Percentiles rank a stretch among this genome's conserved stretches.
Conservation (phyloP, 2,329 filamentous ascomycete species). For the Pseudogymnoascus sp. region DNA sequence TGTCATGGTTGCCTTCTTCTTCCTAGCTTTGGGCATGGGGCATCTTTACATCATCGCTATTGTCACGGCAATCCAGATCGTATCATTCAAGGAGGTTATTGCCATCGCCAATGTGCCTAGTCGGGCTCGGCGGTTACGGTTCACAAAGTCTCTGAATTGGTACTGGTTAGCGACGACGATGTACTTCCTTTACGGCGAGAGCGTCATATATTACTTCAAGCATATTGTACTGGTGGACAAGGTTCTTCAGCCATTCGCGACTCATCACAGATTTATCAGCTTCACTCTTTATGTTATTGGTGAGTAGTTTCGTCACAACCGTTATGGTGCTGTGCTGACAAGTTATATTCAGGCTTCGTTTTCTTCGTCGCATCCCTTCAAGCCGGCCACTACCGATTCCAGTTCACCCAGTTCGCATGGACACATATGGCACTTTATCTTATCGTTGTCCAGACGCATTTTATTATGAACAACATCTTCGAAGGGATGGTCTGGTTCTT, state of each 20-base stretch:
- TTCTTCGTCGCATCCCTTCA: conserved; percentile 95
- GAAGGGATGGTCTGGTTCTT: conserved; percentile 99
- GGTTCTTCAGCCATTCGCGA: conserved; percentile 84
- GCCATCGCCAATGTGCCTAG: conserved; percentile 93
- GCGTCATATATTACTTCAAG: conserved; percentile 99
- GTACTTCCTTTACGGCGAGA: conserved; percentile 99
- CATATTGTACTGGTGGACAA: conserved; percentile 93
- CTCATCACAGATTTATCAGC: conserved; percentile 96
- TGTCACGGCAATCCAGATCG: conserved; percentile 86
- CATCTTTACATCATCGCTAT: conserved; percentile 96
- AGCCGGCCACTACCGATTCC: conserved; percentile 93
- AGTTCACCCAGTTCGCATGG: conserved; percentile 99
- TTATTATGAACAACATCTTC: conserved; percentile 99
- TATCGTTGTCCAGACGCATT: conserved; percentile 95
- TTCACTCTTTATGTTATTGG: conserved; percentile 97
- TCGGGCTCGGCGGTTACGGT: conserved; percentile 78
- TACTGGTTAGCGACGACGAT: conserved; percentile 98
- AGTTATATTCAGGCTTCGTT: conserved; percentile 64
- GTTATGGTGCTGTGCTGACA: conserved; percentile 23
- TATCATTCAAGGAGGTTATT: conserved; percentile 99
- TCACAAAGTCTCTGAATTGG: conserved; percentile 96
- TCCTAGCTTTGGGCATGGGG: conserved; percentile 83
- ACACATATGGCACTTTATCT: conserved; percentile 98
- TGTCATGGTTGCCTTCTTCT: conserved; percentile 93
- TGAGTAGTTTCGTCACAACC: conserved; percentile 36